Percentiles rank a stretch among this genome's conserved stretches.
Conservation (phyloP, 306 rosid genomes). For the Prunus mume region DNA sequence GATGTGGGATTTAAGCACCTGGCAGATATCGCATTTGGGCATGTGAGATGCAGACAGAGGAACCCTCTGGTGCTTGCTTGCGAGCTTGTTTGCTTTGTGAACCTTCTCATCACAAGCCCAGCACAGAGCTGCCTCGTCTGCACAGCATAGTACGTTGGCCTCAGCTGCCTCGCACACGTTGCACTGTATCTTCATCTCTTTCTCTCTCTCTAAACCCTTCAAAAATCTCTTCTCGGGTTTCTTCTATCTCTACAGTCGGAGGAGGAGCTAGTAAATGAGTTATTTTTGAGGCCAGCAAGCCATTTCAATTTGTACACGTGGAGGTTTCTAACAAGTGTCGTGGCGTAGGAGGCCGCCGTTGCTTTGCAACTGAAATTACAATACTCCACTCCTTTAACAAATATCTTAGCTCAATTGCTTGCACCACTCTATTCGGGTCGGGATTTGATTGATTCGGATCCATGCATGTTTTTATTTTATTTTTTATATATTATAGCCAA, state of each 20-base stretch:
- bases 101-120: constrained; percentile 87
- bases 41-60: constrained; percentile 63
- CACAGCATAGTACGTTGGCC: constrained; percentile 91
- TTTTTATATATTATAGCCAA: too few species aligned
- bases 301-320: constrained; percentile 44
- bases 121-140: constrained; percentile 95
- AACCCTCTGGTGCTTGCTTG: constrained; percentile 86
- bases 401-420: background rate
- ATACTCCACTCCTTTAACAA: background rate
- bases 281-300: constrained; percentile 43
- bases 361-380: background rate
- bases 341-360: constrained; percentile 46
- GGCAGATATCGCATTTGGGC: constrained; percentile 96
- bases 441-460: background rate
- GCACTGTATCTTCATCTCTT: constrained; percentile 92
- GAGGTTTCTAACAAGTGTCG: constrained; percentile 47
- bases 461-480: background rate
- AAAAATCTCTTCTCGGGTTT: background rate
- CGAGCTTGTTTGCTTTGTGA: constrained; percentile 96
- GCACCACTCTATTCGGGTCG: background rate
- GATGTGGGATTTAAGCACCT: constrained; percentile 37
- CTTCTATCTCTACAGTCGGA: background rate
- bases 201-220: constrained; percentile 10
- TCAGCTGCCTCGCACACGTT: constrained; percentile 87
- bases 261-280: background rate